Evolutionary conservation across 2,329 filamentous ascomycete genomes (phyloP).

Genomic region (Zymoseptoria pseudotritici): DNA sequence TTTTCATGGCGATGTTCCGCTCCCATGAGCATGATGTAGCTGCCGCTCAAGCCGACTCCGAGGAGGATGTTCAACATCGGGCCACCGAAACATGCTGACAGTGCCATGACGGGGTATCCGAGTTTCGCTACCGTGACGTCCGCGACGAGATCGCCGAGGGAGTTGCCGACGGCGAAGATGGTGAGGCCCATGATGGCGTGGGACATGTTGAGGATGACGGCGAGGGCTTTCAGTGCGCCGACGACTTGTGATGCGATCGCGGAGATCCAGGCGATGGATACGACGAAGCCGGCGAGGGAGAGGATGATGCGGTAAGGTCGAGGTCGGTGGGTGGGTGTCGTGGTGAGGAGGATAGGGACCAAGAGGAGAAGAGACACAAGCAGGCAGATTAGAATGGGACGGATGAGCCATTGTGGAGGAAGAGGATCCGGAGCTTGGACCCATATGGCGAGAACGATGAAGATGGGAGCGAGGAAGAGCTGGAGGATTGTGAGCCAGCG

Average conservation of each 20-base stretch:
- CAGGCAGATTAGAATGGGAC: slow-evolving; percentile 36
- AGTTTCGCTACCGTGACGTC: slow-evolving; percentile 90
- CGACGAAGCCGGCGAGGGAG: slow-evolving; percentile 83
- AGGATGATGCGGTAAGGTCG: slow-evolving; percentile 64
- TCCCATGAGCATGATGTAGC: slow-evolving; percentile 73
- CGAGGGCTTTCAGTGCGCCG: slow-evolving; percentile 84
- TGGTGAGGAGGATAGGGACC: slow-evolving; percentile 59
- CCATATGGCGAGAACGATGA: slow-evolving; percentile 63
- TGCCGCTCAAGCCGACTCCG: slow-evolving; percentile 83
- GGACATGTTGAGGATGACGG: slow-evolving; percentile 84
- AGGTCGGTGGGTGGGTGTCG: slow-evolving; percentile 59
- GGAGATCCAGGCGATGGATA: slow-evolving; percentile 92
- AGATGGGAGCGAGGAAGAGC: slow-evolving; percentile 77
- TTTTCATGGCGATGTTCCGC: slow-evolving; percentile 59
- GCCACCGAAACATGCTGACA: slow-evolving; percentile 92
- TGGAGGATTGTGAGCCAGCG: slow-evolving; percentile 84
- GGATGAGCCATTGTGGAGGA: slow-evolving; percentile 52
- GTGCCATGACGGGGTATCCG: slow-evolving; percentile 93
- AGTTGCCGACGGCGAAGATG: slow-evolving; percentile 94
- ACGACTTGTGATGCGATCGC: slow-evolving; percentile 95
- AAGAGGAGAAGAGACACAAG: slow-evolving; percentile 59
- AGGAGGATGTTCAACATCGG: slow-evolving; percentile 96
- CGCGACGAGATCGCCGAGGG: slow-evolving; percentile 85
- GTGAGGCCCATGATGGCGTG: slow-evolving; percentile 93
- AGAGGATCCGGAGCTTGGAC: slow-evolving; percentile 39